phyloP scores from a whole-genome alignment of 139 green algal species.

The Chlorella ohadii region DNA sequence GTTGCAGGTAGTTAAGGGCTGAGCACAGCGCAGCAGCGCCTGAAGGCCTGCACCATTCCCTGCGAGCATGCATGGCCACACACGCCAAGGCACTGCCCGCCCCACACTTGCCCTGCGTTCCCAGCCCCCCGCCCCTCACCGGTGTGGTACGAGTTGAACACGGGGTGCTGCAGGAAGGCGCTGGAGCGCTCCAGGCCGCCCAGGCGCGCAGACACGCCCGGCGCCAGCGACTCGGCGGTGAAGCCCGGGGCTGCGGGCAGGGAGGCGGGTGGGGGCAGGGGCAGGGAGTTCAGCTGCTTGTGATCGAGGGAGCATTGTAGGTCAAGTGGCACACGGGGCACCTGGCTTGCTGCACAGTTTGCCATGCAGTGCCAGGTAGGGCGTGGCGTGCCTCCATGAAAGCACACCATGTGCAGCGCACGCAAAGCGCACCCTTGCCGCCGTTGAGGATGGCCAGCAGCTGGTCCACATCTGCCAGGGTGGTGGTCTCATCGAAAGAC shows the following conservation, averaged over 20 bases:
- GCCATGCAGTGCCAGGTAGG: too few relatives aligned
- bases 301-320: too few relatives aligned
- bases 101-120: too few relatives aligned
- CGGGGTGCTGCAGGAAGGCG: conserved; percentile 82
- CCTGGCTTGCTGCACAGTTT: too few relatives aligned
- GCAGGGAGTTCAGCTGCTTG: too few relatives aligned
- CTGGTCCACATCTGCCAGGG: conserved; percentile 86
- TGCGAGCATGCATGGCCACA: too few relatives aligned
- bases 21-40: not conserved
- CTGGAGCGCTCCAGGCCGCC: conserved; percentile 65
- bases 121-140: not conserved
- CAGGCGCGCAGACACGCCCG: conserved; percentile 15
- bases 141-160: conserved; percentile 96
- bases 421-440: conserved; percentile 42
- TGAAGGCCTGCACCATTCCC: too few relatives aligned
- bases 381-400: too few relatives aligned
- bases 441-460: conserved; percentile 84
- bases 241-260: conserved; percentile 58
- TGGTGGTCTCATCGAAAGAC: conserved; percentile 95
- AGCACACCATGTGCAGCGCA: too few relatives aligned
- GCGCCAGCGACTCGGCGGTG: conserved; percentile 78
- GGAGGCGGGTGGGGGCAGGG: too few relatives aligned
- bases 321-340: too few relatives aligned
- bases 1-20: not conserved
- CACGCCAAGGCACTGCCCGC: too few relatives aligned